Conservation (phyloP, 257 asterid species). For the Linderniella brevidens region DNA sequence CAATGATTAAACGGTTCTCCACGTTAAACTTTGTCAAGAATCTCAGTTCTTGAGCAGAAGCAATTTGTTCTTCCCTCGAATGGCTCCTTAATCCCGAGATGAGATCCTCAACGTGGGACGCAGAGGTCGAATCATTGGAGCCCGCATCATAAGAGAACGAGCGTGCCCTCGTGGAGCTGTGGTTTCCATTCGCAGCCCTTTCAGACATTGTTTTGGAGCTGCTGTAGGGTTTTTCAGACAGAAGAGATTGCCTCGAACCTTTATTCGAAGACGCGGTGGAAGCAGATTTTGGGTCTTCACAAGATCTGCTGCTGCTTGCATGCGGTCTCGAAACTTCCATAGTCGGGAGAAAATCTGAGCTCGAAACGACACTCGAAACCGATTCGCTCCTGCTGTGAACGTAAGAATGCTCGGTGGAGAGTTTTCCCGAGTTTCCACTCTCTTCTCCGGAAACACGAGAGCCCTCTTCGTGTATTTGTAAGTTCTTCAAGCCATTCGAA, state of each 20-base stretch:
- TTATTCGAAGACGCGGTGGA: conserved; percentile 13
- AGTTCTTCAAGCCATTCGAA: conserved; percentile 10
- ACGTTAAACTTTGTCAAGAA: conserved; percentile 56
- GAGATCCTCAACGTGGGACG: conserved; percentile 52
- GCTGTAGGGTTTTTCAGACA: conserved; percentile 21
- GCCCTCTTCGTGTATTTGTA: conserved; percentile 24
- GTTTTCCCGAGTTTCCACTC: conserved; percentile 30
- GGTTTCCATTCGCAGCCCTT: conserved; percentile 29
- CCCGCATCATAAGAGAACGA: conserved; percentile 31
- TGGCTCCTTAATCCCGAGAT: conserved; percentile 32
- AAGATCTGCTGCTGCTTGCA: conserved; percentile 23
- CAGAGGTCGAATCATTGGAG: conserved; percentile 34
- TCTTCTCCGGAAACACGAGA: conserved; percentile 18
- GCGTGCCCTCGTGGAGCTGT: conserved; percentile 21
- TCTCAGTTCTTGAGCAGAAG: conserved; percentile 67
- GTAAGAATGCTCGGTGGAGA: conserved; percentile 62
- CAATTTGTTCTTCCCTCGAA: conserved; percentile 41
- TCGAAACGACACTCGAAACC: conserved; percentile 69
- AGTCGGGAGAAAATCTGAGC: conserved; percentile 43
- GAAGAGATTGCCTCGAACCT: conserved; percentile 18
- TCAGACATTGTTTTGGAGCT: conserved; percentile 32
- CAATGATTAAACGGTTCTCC: conserved; percentile 69
- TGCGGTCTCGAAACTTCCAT: conserved; percentile 28
- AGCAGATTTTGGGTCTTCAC: conserved; percentile 22
- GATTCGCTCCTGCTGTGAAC: conserved; percentile 90